Conservation (phyloP, 331 rosid genomes). For the Malus hybrid region DNA sequence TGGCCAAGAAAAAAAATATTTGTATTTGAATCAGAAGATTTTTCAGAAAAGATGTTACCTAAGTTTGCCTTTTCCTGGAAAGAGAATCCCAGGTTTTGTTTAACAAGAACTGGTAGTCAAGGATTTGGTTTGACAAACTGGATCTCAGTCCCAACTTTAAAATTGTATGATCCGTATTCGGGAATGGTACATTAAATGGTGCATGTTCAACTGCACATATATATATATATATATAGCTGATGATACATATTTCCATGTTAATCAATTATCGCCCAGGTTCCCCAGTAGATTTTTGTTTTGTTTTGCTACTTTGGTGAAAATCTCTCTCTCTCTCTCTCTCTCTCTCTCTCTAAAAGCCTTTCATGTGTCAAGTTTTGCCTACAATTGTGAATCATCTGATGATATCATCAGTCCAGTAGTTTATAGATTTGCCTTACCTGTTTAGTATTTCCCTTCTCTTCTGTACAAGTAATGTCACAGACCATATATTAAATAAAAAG, state of each 20-base stretch:
- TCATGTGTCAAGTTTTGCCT: background rate
- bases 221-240: background rate
- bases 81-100: background rate
- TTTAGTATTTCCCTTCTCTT: background rate
- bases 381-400: background rate
- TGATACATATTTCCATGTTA: background rate
- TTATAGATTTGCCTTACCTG: background rate
- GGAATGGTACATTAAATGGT: slow-evolving; percentile 3
- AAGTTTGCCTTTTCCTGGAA: background rate
- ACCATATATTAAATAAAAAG: background rate
- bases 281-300: background rate
- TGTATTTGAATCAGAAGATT: background rate
- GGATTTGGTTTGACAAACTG: slow-evolving; percentile 3
- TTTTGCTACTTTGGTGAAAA: slow-evolving; percentile 3
- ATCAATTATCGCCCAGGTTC: background rate
- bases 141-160: background rate
- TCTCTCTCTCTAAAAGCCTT: background rate
- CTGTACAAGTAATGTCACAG: background rate
- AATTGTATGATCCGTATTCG: slow-evolving; percentile 3
- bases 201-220: background rate
- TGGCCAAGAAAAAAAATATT: background rate
- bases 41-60: background rate
- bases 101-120: background rate
- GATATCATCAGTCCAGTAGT: background rate
- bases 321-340: background rate